Evolutionary conservation across 805 yeast genomes (phyloP).

Genomic region (Candida silvicultrix): DNA sequence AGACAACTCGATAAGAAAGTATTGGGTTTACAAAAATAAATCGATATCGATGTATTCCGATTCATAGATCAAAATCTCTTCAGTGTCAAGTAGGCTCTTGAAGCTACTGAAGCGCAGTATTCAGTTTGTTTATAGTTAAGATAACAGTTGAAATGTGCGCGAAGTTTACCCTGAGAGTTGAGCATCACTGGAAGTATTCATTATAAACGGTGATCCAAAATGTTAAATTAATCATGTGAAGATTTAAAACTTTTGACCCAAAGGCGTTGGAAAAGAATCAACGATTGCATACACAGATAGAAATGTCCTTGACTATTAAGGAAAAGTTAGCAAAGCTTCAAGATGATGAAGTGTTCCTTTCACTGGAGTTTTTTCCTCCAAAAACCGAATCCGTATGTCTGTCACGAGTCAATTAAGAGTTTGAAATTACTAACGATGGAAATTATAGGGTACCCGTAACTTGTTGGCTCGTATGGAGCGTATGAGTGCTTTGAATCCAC

Average conservation of each 20-base stretch:
- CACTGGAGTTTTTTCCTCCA: constrained; percentile 96
- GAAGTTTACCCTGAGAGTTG: not conserved
- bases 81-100: too few species aligned
- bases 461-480: constrained; percentile 81
- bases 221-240: constrained; percentile 64
- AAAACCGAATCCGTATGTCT: constrained; percentile 64
- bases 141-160: too few species aligned
- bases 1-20: too few species aligned
- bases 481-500: constrained; percentile 82
- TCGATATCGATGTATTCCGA: too few species aligned
- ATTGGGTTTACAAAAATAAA: too few species aligned
- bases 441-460: constrained; percentile 62
- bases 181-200: not conserved
- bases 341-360: constrained; percentile 58
- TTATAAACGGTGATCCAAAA: constrained; percentile 39
- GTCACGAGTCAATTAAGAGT: not conserved
- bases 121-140: too few species aligned
- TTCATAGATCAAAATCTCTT: too few species aligned
- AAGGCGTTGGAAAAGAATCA: too few species aligned
- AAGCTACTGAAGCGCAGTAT: too few species aligned
- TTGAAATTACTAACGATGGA: constrained; percentile 4
- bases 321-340: constrained; percentile 46
- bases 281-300: constrained; percentile 44
- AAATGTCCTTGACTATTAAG: constrained; percentile 29
- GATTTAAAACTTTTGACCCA: constrained; percentile 38